phyloP scores from a whole-genome alignment of 2,329 filamentous ascomycete genomes.

The Cytospora piceicola region DNA sequence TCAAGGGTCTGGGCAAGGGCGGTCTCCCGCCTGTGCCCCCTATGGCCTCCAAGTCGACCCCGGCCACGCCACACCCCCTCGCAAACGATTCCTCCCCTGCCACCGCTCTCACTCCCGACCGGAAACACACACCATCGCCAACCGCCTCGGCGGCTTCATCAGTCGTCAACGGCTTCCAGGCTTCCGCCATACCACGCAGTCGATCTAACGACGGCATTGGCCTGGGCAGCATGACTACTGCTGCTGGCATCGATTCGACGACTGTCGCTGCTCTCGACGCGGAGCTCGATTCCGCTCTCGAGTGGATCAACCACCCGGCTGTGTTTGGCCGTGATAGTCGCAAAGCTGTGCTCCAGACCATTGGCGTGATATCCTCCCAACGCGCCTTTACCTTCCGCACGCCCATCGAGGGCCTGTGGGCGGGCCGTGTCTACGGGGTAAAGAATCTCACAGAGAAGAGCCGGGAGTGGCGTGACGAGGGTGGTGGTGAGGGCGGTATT shows the following conservation, averaged over 20 bases:
- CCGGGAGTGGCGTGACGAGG: constrained; percentile 88
- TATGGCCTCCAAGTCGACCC: constrained; percentile 50
- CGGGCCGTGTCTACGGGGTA: constrained; percentile 78
- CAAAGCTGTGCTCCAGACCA: constrained; percentile 94
- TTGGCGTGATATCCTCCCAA: constrained; percentile 94
- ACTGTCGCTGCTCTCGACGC: constrained; percentile 87
- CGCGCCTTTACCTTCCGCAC: constrained; percentile 92
- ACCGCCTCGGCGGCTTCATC: constrained; percentile 47
- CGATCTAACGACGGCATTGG: constrained; percentile 62
- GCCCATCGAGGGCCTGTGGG: constrained; percentile 87
- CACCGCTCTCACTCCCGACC: constrained; percentile 53
- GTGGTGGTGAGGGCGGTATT: constrained; percentile 71
- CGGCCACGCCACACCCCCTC: constrained; percentile 52
- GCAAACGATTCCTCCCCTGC: constrained; percentile 49
- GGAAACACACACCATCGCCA: constrained; percentile 60
- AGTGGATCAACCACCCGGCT: constrained; percentile 97
- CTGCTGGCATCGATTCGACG: constrained; percentile 76
- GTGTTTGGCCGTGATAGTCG: constrained; percentile 92
- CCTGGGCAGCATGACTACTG: constrained; percentile 48
- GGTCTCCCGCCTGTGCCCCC: constrained; percentile 87
- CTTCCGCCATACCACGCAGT: constrained; percentile 51
- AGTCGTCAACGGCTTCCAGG: constrained; percentile 39
- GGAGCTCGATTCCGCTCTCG: constrained; percentile 85
- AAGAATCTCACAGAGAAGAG: constrained; percentile 81
- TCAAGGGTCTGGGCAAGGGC: constrained; percentile 95